Percentiles rank a stretch among this genome's conserved stretches.
Evolutionary conservation across 2,329 filamentous ascomycete genomes (phyloP).

Genomic region (Hypoxylon sp.): DNA sequence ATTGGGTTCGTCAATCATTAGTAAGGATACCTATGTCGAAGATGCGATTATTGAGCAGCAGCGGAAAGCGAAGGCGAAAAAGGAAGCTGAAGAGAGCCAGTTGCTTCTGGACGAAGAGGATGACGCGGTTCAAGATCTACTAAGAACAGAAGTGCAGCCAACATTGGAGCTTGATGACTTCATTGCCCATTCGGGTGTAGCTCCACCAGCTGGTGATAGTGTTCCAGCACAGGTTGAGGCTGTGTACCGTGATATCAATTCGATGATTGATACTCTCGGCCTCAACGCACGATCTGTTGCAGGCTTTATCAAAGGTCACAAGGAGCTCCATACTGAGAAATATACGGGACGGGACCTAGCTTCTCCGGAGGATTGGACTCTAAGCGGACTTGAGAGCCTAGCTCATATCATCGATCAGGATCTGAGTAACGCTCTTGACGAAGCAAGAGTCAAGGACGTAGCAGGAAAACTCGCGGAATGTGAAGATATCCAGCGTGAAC

Average conservation of each 20-base stretch:
- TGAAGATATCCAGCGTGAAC: conserved; percentile 77
- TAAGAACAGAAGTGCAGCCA: conserved; percentile 73
- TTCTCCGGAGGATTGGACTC: conserved; percentile 76
- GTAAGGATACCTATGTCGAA: conserved; percentile 58
- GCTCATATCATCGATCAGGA: conserved; percentile 73
- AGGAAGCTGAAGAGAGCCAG: conserved; percentile 70
- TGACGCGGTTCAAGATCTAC: conserved; percentile 74
- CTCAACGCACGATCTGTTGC: conserved; percentile 81
- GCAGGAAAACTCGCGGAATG: conserved; percentile 78
- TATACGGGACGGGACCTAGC: conserved; percentile 79
- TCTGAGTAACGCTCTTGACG: conserved; percentile 74
- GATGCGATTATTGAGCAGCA: conserved; percentile 67
- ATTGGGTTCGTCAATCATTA: conserved; percentile 58
- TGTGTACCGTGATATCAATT: conserved; percentile 85
- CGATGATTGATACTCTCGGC: conserved; percentile 94
- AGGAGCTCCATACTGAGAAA: conserved; percentile 65
- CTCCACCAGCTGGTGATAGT: conserved; percentile 67
- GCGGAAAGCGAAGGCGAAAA: conserved; percentile 66
- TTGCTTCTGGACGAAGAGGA: conserved; percentile 78
- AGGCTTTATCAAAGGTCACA: conserved; percentile 77
- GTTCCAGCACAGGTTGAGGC: conserved; percentile 75
- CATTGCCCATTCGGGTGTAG: conserved; percentile 72
- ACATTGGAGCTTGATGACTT: conserved; percentile 76
- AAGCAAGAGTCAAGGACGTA: conserved; percentile 77
- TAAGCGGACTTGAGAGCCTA: conserved; percentile 82